Base-by-base conservation (phyloP, 257 asterid genomes). In the Oldenlandia corymbosa region DNA sequence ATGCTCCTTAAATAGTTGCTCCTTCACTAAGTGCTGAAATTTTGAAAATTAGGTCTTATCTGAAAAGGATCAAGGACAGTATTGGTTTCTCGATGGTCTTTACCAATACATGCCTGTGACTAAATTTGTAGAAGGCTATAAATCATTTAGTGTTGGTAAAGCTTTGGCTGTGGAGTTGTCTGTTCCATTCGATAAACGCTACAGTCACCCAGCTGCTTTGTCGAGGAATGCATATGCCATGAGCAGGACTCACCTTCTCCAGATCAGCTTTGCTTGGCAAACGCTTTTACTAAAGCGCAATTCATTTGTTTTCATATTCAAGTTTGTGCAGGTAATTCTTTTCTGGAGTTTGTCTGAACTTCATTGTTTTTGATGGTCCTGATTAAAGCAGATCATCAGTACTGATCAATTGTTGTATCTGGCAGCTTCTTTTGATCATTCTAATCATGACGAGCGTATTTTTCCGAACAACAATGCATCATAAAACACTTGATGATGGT, bases 51-150 rank as follows among this genome's bases (percentile, higher is more conserved):
- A 84, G 96, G 88, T 86, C 70, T 75, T 88, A 53, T 91, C 98
- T 1, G 82, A 77, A 79, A 91, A 91, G 76, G 98, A 91, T 76
- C 98, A 91, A 82, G 86, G 81, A 79, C 98, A 88, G 72, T 86
- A 86, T 67, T 91, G 96, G 96, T 80, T 75, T 70, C 77, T 76
- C 46, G 73, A 77, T 67, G 76, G 74, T 68, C 87, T 84, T 17
- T 82, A 84, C 57, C 80, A 72, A 32, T 91, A 81, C 71, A 62
- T 82, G 66, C 75, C 96, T 46, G 90, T 83, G 52, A 75, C 50
- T 34, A 81, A 68, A 48, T 88, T 91, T 68, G 83, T 90, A 13
- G 96, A 91, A 80, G 80, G 94, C 68, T 84, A 83, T 76, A 78
- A 41, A 57, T 79, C 91, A 26, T 79, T 76, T 66, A 62, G 58